Conservation (phyloP, 106 monocot species). For the Iris macrosiphon region DNA sequence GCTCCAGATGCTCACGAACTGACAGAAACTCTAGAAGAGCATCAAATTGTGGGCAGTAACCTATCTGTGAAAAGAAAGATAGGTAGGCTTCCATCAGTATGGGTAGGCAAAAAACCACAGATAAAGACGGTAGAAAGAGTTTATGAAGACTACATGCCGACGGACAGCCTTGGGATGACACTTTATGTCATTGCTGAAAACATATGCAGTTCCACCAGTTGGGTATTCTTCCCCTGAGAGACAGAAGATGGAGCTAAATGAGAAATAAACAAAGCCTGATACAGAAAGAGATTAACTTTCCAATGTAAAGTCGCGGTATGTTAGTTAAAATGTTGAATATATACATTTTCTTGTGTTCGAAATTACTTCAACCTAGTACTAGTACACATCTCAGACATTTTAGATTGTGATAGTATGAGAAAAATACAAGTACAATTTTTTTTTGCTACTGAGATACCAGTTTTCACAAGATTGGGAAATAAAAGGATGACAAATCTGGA, state of each 20-base stretch:
- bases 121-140: background rate
- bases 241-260: slow-evolving; percentile 1
- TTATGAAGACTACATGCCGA: slow-evolving; percentile 39
- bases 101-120: background rate
- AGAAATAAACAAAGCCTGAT: slow-evolving; percentile 2
- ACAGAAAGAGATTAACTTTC: no score
- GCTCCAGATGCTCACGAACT: slow-evolving; percentile 76
- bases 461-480: no score
- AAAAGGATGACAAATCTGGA: no score
- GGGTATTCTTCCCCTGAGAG: slow-evolving; percentile 71
- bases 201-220: slow-evolving; percentile 84
- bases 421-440: no score
- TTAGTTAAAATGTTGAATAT: no score
- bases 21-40: slow-evolving; percentile 85
- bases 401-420: no score
- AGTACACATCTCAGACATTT: no score
- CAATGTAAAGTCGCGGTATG: no score
- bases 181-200: slow-evolving; percentile 75
- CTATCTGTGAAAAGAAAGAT: slow-evolving; percentile 43
- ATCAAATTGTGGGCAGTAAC: slow-evolving; percentile 97
- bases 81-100: background rate
- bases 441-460: no score
- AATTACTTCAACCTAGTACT: no score
- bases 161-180: slow-evolving; percentile 58
- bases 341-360: no score